Conservation (phyloP, 2,329 filamentous ascomycete species). For the Epichloe glyceriae region DNA sequence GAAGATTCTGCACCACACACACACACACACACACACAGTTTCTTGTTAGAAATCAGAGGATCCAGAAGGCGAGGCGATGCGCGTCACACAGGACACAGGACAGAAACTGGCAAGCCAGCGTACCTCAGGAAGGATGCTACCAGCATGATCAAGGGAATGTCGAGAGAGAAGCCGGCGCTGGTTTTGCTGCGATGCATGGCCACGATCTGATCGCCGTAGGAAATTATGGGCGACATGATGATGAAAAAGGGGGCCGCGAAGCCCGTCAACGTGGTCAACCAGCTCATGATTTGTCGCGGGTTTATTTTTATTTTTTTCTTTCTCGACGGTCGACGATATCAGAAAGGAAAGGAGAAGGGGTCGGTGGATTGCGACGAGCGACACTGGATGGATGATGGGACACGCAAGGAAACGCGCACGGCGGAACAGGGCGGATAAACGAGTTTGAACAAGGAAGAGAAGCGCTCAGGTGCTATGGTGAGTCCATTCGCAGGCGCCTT, state of each 20-base stretch:
- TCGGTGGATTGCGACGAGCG: background rate
- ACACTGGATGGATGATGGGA: background rate
- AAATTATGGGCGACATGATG: constrained; percentile 48
- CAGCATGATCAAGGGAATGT: constrained; percentile 62
- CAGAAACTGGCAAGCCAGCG: constrained; percentile 5
- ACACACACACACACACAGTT: no score
- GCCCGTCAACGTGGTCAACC: constrained; percentile 37
- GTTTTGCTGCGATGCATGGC: constrained; percentile 52
- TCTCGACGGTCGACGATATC: no score
- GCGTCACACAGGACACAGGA: background rate
- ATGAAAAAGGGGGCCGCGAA: constrained; percentile 50
- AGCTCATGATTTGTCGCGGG: constrained; percentile 19
- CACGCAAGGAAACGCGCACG: background rate
- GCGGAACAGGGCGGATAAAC: background rate
- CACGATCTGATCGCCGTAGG: constrained; percentile 52
- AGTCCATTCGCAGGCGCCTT: background rate
- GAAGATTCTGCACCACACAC: constrained; percentile 41
- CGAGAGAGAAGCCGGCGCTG: constrained; percentile 56
- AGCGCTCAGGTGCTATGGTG: background rate
- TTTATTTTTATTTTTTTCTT: background rate
- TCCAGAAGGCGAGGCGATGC: background rate
- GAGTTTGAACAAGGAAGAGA: background rate
- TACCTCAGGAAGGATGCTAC: constrained; percentile 54
- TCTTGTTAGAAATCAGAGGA: no score
- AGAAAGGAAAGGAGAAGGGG: background rate